Conservation (phyloP, 208 protist species). For the Trypanosomatidae sp. region DNA sequence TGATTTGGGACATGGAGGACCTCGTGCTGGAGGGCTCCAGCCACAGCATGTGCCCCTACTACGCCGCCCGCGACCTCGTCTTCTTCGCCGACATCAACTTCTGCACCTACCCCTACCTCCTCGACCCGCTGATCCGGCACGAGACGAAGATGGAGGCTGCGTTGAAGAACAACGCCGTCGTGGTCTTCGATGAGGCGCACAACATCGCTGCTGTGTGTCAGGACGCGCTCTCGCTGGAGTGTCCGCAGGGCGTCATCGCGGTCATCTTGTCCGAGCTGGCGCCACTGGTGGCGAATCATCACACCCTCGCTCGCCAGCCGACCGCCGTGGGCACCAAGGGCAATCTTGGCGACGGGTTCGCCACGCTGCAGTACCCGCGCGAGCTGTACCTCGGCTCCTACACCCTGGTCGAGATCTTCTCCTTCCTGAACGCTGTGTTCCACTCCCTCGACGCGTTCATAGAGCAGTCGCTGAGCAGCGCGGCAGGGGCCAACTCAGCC, state of each 20-base stretch:
- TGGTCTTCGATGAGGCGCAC: constrained; percentile 98
- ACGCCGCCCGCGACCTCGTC: constrained; percentile 82
- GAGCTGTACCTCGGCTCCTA: constrained; percentile 66
- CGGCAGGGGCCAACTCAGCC: too few relatives aligned
- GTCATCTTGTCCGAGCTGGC: constrained; percentile 55
- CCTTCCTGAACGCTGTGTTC: constrained; percentile 48
- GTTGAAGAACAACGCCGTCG: constrained; percentile 67
- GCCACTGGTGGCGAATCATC: constrained; percentile 30
- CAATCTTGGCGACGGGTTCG: not conserved
- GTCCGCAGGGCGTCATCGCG: constrained; percentile 25
- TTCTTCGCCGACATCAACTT: constrained; percentile 93
- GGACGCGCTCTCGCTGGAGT: constrained; percentile 62
- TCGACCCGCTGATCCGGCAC: constrained; percentile 92
- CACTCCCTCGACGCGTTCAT: constrained; percentile 28
- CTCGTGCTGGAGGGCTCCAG: constrained; percentile 71
- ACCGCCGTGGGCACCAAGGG: not conserved
- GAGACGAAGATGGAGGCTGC: constrained; percentile 77
- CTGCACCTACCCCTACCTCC: constrained; percentile 97
- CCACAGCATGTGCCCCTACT: constrained; percentile 93
- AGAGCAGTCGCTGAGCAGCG: not conserved
- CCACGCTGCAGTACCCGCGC: constrained; percentile 42
- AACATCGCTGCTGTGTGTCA: constrained; percentile 87
- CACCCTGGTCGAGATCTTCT: constrained; percentile 56
- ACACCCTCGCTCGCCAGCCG: constrained; percentile 3
- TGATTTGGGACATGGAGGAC: constrained; percentile 93